A percentile compares a stretch with the other conserved stretches of the same genome.
Evolutionary conservation across 495 filamentous ascomycete genomes (phyloP).

Genomic region (Penicillium subrubescens): DNA sequence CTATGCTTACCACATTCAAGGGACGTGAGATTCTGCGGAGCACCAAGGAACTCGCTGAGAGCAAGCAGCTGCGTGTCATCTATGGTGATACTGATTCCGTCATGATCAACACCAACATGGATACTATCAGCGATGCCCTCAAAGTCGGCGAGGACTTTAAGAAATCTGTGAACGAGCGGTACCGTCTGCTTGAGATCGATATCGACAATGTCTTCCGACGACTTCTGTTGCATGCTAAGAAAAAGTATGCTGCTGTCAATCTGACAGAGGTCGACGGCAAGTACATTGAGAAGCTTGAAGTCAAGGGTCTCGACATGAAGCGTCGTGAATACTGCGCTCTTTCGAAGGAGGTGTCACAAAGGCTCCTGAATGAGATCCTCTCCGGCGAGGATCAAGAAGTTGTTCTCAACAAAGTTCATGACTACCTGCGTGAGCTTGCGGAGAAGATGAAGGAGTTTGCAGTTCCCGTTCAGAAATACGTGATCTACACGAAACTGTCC

Average conservation of each 20-base stretch:
- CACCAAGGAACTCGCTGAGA: slow-evolving; percentile 93
- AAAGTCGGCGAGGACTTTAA: slow-evolving; percentile 85
- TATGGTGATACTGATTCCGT: slow-evolving; percentile 99
- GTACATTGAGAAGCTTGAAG: slow-evolving; percentile 90
- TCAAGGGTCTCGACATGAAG: slow-evolving; percentile 98
- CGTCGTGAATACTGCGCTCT: slow-evolving; percentile 93
- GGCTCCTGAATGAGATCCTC: slow-evolving; percentile 83
- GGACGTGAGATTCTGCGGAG: slow-evolving; percentile 95
- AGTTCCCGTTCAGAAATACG: slow-evolving; percentile 82
- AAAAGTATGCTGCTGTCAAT: slow-evolving; percentile 98
- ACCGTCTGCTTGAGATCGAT: slow-evolving; percentile 90
- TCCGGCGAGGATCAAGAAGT: slow-evolving; percentile 91
- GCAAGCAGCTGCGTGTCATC: slow-evolving; percentile 84
- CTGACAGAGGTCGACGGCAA: slow-evolving; percentile 87
- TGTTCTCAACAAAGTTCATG: slow-evolving; percentile 86
- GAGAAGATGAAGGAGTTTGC: slow-evolving; percentile 77
- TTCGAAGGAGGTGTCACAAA: slow-evolving; percentile 87
- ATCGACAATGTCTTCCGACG: slow-evolving; percentile 97
- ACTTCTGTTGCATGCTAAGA: slow-evolving; percentile 93
- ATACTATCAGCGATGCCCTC: slow-evolving; percentile 87
- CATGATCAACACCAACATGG: slow-evolving; percentile 98
- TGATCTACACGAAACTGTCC: slow-evolving; percentile 95
- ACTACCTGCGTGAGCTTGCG: slow-evolving; percentile 81
- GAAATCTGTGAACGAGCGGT: slow-evolving; percentile 81
- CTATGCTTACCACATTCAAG: slow-evolving; percentile 94